Percentiles rank a stretch among this genome's conserved stretches.
Conservation (phyloP, 805 yeast genomes). For the Wickerhamiella vanderwaltii region DNA sequence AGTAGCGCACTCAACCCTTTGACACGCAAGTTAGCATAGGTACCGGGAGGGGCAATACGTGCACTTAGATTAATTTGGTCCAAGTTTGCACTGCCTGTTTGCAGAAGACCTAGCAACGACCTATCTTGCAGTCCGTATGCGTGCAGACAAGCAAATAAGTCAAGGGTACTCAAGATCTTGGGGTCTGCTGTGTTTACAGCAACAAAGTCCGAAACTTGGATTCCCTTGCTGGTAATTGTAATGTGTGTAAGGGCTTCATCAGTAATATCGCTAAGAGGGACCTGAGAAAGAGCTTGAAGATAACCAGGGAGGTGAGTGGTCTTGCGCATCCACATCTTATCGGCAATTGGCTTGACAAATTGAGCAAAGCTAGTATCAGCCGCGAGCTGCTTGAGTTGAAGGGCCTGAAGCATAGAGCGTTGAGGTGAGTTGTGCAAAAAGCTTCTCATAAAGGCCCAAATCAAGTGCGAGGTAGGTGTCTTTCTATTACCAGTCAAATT, state of each 20-base stretch:
- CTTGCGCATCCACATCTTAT: conserved; percentile 1
- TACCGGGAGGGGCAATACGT: neutral
- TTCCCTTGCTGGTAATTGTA: conserved; percentile 1
- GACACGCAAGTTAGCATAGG: neutral
- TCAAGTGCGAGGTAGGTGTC: neutral
- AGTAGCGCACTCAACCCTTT: neutral
- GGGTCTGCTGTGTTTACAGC: conserved; percentile 2
- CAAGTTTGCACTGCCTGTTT: neutral
- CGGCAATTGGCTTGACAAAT: neutral
- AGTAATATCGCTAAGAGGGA: conserved; percentile 3
- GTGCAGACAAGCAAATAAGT: conserved; percentile 6
- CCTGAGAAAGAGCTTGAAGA: neutral
- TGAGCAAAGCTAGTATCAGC: neutral
- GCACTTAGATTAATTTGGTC: neutral
- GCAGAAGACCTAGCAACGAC: neutral
- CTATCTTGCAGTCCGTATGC: conserved; percentile 4
- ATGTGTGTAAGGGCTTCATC: neutral
- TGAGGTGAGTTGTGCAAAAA: conserved; percentile 5
- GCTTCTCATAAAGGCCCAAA: neutral
- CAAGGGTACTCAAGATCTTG: conserved; percentile 1
- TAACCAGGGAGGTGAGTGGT: neutral
- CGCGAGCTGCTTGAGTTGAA: conserved; percentile 7
- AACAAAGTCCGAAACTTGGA: neutral
- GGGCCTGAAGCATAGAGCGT: conserved; percentile 11
- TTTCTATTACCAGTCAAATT: neutral